Conservation (phyloP, 257 asterid species). For the Voacanga thouarsii region DNA sequence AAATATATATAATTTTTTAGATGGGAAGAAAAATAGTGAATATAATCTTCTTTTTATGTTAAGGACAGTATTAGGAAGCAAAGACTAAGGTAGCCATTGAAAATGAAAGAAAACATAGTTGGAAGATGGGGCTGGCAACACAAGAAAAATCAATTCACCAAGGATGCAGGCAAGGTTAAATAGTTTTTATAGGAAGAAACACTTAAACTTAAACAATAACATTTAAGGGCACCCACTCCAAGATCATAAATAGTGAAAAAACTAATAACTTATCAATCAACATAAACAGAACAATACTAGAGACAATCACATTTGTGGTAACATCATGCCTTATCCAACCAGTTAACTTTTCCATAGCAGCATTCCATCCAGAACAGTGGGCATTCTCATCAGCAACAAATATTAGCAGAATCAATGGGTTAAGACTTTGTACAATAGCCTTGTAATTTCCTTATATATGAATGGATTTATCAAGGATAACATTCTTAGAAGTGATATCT, state of each 20-base stretch:
- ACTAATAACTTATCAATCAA: neutral
- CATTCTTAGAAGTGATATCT: no score
- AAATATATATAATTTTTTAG: neutral
- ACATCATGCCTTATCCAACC: no score
- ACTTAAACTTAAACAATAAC: neutral
- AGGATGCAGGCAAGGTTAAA: neutral
- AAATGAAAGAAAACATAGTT: neutral
- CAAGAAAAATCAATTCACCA: neutral
- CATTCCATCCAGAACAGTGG: no score
- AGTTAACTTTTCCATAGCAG: no score
- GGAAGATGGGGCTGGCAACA: neutral
- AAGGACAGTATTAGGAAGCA: neutral
- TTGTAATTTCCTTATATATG: no score
- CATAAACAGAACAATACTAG: no score
- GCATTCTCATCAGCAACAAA: no score
- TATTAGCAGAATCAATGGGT: no score
- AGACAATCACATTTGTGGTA: no score
- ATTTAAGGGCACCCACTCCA: neutral
- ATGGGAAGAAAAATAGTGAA: conserved; percentile 5
- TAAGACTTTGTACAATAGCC: no score
- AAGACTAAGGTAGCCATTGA: neutral
- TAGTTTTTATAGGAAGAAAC: neutral
- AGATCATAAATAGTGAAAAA: neutral
- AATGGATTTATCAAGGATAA: no score
- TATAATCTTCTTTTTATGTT: neutral